Base-by-base conservation (phyloP, 495 filamentous ascomycete genomes). In the Penicillium nucicola region DNA sequence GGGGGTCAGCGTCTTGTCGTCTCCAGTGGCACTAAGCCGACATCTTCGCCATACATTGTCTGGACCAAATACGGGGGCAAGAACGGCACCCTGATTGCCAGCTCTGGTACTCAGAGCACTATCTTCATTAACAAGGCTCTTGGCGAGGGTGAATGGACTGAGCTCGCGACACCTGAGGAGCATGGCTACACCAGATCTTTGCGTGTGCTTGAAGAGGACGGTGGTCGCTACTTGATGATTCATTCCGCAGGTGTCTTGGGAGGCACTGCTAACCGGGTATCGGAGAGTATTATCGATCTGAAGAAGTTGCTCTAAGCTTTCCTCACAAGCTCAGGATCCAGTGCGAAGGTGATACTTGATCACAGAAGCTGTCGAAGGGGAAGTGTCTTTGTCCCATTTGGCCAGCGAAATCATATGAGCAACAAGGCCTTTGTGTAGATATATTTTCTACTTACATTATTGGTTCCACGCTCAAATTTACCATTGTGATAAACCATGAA, bases 21-120 rank as follows among this genome's bases (percentile, higher is more conserved):
- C 9, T 71, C 67, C 12, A 75, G 76, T 43, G 77, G 76, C 7
- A 71, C 67, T 1, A 53, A 77, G 43, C 84, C 83, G 0, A 78
- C 65, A 3, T 72, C 74, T 17, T 77, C 75, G 2, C 81, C 81
- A 1, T 83, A 82, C 45, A 71, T 81, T 6, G 70, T 72, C 0
- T 84, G 80, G 80, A 72, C 68, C 0, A 57, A 75, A 1, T 71
- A 72, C 15, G 81, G 81, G 7, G 80, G 80, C 11, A 55, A 51
- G n/a, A 73, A 83, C 48, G 81, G 81, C 9, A 83, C 81, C 0
- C 74, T 82, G 42, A 70, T 86, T 11, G 81, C 81, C 23, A 83
- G 78, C 51, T 68, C 69, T 6, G 77, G 77, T 0, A 76, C 70
- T 7, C 57, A 71, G 30, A 64, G 65, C n/a, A 65, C 78, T 17